These are phyloP conservation scores for Boletus mariae DNA, from an alignment of 1,284 basidiomycete genomes.

Conservation along the genomic window DNA sequence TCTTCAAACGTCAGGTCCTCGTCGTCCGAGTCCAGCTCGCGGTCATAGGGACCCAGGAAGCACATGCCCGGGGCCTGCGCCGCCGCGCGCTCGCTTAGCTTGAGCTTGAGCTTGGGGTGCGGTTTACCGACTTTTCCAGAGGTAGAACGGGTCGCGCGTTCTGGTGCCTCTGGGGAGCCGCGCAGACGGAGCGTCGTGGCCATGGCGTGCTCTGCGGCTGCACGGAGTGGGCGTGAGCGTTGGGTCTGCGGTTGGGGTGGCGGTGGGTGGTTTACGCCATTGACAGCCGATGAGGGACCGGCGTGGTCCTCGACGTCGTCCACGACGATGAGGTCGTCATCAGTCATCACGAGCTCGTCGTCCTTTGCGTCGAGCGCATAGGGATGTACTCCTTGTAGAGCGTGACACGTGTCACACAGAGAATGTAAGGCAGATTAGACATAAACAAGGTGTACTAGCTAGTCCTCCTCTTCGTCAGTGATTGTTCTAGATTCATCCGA, in stretches of 20 bases:
- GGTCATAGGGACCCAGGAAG: conserved; percentile 85
- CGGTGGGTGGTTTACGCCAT: conserved; percentile 19
- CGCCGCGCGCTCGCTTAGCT: conserved; percentile 75
- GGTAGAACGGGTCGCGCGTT: conserved; percentile 49
- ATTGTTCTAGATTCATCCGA: conserved; percentile 5
- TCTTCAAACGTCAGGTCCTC: conserved; percentile 97
- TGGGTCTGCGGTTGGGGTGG: conserved; percentile 15
- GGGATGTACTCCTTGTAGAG: background rate
- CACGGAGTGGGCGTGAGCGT: conserved; percentile 33
- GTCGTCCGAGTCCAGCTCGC: conserved; percentile 92
- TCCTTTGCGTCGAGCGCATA: background rate
- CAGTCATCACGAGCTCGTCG: conserved; percentile 33
- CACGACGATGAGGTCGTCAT: conserved; percentile 64
- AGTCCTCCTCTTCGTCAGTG: conserved; percentile 11
- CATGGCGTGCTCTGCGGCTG: conserved; percentile 37
- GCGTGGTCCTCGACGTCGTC: conserved; percentile 49
- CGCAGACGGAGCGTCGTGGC: conserved; percentile 43
- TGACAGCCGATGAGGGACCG: conserved; percentile 24
- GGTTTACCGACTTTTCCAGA: conserved; percentile 42
- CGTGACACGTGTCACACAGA: conserved; percentile 18
- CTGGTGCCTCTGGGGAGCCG: conserved; percentile 37
- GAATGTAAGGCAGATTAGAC: background rate
- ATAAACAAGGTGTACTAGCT: background rate
- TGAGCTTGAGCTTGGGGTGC: conserved; percentile 78
- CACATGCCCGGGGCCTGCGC: conserved; percentile 75